A percentile compares a stretch with the other conserved stretches of the same genome.
These are phyloP conservation scores for Daldinia concentrica DNA, from an alignment of 495 filamentous ascomycete genomes.

Conservation along the genomic window DNA sequence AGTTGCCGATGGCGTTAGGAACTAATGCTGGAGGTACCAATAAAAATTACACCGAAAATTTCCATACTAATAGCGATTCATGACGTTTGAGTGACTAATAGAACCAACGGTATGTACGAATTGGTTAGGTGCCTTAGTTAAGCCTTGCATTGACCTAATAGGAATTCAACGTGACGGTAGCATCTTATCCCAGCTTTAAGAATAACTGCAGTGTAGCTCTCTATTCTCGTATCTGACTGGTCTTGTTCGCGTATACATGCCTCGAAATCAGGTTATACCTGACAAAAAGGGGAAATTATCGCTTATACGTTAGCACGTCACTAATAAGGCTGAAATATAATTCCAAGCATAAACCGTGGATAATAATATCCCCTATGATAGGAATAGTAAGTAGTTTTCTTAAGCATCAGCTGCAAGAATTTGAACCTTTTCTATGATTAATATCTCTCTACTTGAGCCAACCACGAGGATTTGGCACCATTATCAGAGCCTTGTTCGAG, in stretches of 20 bases:
- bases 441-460: neutral
- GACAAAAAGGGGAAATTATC: neutral
- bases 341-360: neutral
- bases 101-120: too few relatives aligned
- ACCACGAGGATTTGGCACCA: too few relatives aligned
- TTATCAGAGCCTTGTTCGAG: neutral
- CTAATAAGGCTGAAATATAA: neutral
- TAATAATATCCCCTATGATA: too few relatives aligned
- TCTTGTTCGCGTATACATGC: too few relatives aligned
- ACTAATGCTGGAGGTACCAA: neutral
- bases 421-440: neutral
- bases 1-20: neutral
- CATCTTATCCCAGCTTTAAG: neutral
- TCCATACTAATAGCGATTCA: too few relatives aligned
- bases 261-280: too few relatives aligned
- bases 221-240: neutral
- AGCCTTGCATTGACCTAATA: too few relatives aligned
- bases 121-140: too few relatives aligned
- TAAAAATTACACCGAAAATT: neutral
- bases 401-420: neutral
- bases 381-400: too few relatives aligned
- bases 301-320: neutral
- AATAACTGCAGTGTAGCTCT: neutral
- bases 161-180: too few relatives aligned
- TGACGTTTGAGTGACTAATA: too few relatives aligned